phyloP scores from a whole-genome alignment of 2,329 filamentous ascomycete genomes.

The Bipolaris zeicola region DNA sequence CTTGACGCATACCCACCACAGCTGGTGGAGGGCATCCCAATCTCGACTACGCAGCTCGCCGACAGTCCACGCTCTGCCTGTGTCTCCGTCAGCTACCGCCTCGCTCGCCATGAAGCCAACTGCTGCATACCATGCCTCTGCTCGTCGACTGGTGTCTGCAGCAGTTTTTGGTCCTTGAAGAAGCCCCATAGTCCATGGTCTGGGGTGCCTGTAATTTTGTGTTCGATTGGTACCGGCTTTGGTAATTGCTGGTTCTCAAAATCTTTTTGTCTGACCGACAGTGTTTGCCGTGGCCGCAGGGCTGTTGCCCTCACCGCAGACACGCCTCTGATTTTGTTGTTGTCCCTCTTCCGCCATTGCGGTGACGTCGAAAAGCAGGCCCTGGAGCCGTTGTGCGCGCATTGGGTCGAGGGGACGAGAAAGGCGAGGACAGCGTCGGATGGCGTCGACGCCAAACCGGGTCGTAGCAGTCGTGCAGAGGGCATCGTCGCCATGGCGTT shows the following conservation, averaged over 20 bases:
- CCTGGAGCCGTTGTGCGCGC: slow-evolving; percentile 45
- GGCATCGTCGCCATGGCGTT: slow-evolving; percentile 38
- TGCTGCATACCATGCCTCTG: slow-evolving; percentile 65
- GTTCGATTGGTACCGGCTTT: slow-evolving; percentile 67
- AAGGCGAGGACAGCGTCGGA: slow-evolving; percentile 35
- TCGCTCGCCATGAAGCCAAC: neutral
- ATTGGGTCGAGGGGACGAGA: slow-evolving; percentile 33
- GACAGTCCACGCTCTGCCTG: slow-evolving; percentile 79
- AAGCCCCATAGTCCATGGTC: slow-evolving; percentile 93
- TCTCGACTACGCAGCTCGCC: slow-evolving; percentile 87
- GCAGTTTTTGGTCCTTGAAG: slow-evolving; percentile 72
- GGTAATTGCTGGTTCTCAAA: slow-evolving; percentile 60
- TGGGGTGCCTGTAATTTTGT: slow-evolving; percentile 66
- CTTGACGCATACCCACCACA: slow-evolving; percentile 95
- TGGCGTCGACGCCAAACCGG: slow-evolving; percentile 22
- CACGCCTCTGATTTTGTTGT: slow-evolving; percentile 79
- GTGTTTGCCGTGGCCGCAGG: slow-evolving; percentile 64
- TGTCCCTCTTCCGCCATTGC: slow-evolving; percentile 67
- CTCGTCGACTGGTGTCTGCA: slow-evolving; percentile 75
- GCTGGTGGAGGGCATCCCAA: slow-evolving; percentile 87
- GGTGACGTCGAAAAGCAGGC: slow-evolving; percentile 60
- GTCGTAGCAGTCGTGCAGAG: slow-evolving; percentile 35
- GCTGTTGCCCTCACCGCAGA: slow-evolving; percentile 81
- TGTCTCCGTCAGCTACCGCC: slow-evolving; percentile 8
- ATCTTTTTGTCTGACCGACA: slow-evolving; percentile 73